phyloP scores from a whole-genome alignment of 495 filamentous ascomycete genomes.

The Aspergillus funiculosus region DNA sequence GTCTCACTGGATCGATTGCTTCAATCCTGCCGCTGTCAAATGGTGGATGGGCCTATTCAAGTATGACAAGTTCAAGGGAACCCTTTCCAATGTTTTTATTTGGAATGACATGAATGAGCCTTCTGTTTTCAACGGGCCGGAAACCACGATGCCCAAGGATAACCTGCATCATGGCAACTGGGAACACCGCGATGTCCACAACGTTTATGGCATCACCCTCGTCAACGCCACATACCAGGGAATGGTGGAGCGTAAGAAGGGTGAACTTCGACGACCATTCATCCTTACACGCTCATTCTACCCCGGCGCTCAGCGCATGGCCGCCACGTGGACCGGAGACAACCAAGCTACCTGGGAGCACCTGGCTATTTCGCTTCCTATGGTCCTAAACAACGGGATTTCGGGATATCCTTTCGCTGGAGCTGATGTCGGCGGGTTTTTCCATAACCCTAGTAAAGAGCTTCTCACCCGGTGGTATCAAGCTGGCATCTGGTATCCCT shows the following conservation, averaged over 20 bases:
- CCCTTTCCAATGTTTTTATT: slow-evolving; percentile 76
- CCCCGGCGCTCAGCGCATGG: slow-evolving; percentile 78
- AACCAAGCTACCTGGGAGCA: slow-evolving; percentile 94
- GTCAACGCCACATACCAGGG: slow-evolving; percentile 88
- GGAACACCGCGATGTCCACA: slow-evolving; percentile 97
- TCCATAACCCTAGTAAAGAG: slow-evolving; percentile 89
- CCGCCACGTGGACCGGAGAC: slow-evolving; percentile 98
- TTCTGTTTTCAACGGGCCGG: slow-evolving; percentile 95
- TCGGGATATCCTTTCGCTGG: slow-evolving; percentile 91
- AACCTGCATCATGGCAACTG: slow-evolving; percentile 86
- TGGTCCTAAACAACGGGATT: slow-evolving; percentile 88
- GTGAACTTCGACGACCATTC: slow-evolving; percentile 75
- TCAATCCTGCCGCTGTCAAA: slow-evolving; percentile 75
- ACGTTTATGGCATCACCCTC: slow-evolving; percentile 88
- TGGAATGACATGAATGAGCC: slow-evolving; percentile 99
- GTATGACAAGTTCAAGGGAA: slow-evolving; percentile 78
- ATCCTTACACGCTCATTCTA: slow-evolving; percentile 90
- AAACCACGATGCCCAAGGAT: slow-evolving; percentile 95
- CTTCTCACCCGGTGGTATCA: slow-evolving; percentile 94
- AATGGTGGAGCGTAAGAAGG: slow-evolving; percentile 70
- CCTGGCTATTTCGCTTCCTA: slow-evolving; percentile 76
- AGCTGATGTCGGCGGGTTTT: slow-evolving; percentile 96
- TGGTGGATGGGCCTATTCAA: slow-evolving; percentile 91
- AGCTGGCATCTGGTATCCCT: slow-evolving; percentile 93
- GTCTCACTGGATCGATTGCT: slow-evolving; percentile 91